Conservation (phyloP, 2,329 filamentous ascomycete genomes). For the Fusarium palustre region DNA sequence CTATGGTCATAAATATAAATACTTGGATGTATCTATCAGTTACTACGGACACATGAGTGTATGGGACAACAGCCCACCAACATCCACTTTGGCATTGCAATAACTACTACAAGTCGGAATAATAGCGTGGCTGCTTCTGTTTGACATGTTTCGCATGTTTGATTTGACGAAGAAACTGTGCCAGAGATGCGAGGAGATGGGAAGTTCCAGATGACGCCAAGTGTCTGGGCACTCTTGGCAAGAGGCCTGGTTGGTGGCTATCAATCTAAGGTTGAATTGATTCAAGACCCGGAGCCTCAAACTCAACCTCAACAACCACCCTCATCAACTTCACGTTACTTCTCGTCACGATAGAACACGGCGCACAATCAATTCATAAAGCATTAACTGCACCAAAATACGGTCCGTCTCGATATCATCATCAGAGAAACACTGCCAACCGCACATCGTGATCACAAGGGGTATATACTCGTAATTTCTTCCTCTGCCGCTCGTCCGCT, state of each 20-base stretch:
- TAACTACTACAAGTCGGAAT: not conserved
- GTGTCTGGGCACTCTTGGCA: conserved; percentile 26
- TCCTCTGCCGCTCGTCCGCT: not conserved
- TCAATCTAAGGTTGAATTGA: conserved; percentile 2
- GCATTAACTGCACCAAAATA: not conserved
- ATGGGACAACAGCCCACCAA: not conserved
- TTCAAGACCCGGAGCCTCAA: conserved; percentile 14
- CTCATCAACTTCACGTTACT: not conserved
- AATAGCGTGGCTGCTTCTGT: not conserved
- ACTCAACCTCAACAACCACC: conserved; percentile 13
- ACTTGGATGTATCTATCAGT: no score
- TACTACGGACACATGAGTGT: no score
- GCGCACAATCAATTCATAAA: not conserved
- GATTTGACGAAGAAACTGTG: not conserved
- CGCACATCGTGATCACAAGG: conserved; percentile 2
- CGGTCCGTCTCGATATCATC: not conserved
- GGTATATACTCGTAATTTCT: conserved; percentile 19
- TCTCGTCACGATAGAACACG: not conserved
- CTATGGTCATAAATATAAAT: not conserved
- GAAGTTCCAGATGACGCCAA: conserved; percentile 15
- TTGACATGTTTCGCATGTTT: not conserved
- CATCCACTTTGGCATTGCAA: not conserved
- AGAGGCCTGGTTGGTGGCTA: conserved; percentile 14
- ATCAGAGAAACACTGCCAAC: conserved; percentile 2
- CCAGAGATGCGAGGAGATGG: not conserved